Evolutionary conservation across 441 rosid species (phyloP).

Genomic region (Arabidopsis lyrata): DNA sequence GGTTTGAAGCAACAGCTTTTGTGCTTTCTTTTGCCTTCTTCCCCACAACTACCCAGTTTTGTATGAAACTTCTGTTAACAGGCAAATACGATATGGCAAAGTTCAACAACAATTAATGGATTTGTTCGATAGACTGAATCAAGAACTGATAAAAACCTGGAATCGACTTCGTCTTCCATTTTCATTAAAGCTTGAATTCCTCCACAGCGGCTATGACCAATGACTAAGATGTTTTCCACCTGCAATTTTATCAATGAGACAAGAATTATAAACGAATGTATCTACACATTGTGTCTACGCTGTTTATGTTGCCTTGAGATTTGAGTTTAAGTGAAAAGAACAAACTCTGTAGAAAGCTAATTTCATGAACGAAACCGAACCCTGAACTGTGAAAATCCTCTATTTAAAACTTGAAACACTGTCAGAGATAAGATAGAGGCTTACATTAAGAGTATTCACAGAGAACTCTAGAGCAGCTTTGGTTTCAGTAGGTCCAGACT

Average conservation of each 20-base stretch:
- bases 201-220: conserved; percentile 96
- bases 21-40: conserved; percentile 77
- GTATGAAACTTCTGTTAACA: conserved; percentile 71
- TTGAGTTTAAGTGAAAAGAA: conserved; percentile 8
- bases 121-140: background rate
- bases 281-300: background rate
- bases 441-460: conserved; percentile 76
- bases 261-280: background rate
- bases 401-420: background rate
- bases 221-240: conserved; percentile 88
- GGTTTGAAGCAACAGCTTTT: conserved; percentile 65
- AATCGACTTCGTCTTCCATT: conserved; percentile 71
- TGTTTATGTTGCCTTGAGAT: conserved; percentile 10
- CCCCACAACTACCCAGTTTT: conserved; percentile 82
- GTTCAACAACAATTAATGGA: conserved; percentile 10
- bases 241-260: conserved; percentile 45
- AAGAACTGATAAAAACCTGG: conserved; percentile 55
- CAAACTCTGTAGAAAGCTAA: background rate
- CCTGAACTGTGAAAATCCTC: background rate
- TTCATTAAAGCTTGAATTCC: conserved; percentile 97
- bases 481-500: no score
- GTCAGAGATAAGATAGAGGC: conserved; percentile 38
- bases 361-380: conserved; percentile 2
- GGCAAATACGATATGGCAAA: background rate
- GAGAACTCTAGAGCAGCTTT: no score